Conservation (phyloP, 306 rosid genomes). For the Cercis canadensis region DNA sequence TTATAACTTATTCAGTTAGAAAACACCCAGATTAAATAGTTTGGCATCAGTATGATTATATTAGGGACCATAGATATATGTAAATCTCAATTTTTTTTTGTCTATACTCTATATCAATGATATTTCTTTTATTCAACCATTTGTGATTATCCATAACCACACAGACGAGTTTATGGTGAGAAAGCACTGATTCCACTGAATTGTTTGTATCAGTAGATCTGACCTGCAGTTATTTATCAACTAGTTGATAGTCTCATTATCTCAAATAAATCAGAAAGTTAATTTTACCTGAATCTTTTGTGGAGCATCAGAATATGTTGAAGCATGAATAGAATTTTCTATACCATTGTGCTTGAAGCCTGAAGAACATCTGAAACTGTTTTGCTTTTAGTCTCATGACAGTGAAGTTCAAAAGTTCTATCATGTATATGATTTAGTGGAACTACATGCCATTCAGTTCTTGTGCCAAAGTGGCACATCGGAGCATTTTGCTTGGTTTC, state of each 20-base stretch:
- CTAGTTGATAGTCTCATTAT: neutral
- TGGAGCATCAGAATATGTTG: neutral
- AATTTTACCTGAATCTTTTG: conserved; percentile 1
- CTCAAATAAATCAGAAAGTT: neutral
- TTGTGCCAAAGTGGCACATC: no score
- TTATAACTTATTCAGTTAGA: conserved; percentile 16
- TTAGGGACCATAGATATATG: conserved; percentile 1
- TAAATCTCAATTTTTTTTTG: neutral
- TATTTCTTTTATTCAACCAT: conserved; percentile 32
- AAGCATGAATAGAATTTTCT: conserved; percentile 14
- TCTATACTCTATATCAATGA: neutral
- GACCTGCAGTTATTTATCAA: neutral
- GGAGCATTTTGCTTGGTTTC: no score
- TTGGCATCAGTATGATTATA: conserved; percentile 22
- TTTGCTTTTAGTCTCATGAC: no score
- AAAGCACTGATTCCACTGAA: neutral
- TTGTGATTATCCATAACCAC: neutral
- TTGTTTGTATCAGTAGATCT: conserved; percentile 7
- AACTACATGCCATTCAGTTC: no score
- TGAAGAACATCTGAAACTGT: no score
- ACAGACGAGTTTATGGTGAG: conserved; percentile 3
- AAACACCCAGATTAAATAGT: conserved; percentile 14
- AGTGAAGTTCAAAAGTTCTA: no score
- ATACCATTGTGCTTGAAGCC: no score
- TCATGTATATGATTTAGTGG: no score